Base-by-base conservation (phyloP, 768 basidiomycete species). In the Lentinula lateritia region DNA sequence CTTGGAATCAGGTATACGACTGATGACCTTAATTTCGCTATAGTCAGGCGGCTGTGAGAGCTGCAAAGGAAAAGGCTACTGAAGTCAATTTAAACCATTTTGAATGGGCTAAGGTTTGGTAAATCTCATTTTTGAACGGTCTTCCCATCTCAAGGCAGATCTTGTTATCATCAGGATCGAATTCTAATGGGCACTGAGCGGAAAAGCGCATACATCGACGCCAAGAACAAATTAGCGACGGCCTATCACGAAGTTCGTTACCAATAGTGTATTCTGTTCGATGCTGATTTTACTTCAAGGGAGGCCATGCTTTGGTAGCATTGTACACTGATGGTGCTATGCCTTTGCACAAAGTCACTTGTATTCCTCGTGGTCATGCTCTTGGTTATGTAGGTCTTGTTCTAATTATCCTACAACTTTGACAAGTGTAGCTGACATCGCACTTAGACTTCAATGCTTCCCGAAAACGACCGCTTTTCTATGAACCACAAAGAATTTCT, bases 101-200 rank as follows among this genome's bases (percentile, higher is more conserved):
- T 71, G 96, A 98, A 77, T 99, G 97, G 97, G 97, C 97, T 12
- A 97, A 93, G 80, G 93, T 91, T 62, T 56, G 69, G 60, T n/a
- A 13, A 36, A 48, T 28, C 7, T 62, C 23, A 16, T 43, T 7
- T 43, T 32, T 3, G 15, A n/a, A 55, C 18, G 20, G 2, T 16
- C 38, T 56, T 18, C 6, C 10, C 18, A 32, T 56, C 38, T 34
- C 23, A 42, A 56, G 12, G 28, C 28, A 6, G 13, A 39, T 28
- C 28, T 28, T 28, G 13, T 39, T 39, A 13, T 13, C n/a, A 50
- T 28, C 66, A 88, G 90, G 93, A 96, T 73, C 90, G 93, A 61
- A 98, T 98, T 63, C 76, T 97, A 64, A 95, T 99, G 95, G 97
- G 97, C 46, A 93, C 92, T 7, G 96, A 98, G 74, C 83, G 97